Evolutionary conservation across 805 yeast genomes (phyloP), one percentile per base, ranked within the genome.

Genomic region (Yamadazyma laniorum): DNA sequence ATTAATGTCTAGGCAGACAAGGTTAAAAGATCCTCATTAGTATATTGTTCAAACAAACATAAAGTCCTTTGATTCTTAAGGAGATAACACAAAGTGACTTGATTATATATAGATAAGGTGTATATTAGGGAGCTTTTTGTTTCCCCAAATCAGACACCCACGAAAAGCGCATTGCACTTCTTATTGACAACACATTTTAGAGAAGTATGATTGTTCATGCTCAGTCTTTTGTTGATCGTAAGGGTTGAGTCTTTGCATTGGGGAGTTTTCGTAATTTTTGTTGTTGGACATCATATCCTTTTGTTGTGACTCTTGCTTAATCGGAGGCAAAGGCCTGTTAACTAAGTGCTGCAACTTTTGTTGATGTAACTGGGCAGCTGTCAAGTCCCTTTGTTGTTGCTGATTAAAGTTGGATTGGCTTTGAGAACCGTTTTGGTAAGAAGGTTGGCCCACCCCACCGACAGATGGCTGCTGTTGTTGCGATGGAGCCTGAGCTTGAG

Each of bases 301-400:
- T 14, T 36, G 27, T 13, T 32, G 30, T 8, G 34, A 34, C 43
- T 68, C 74, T 51, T 66, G 74, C 48, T 66, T 67, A 43, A 69
- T 69, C 2, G 74, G 74, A 25, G 74, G 74, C 50, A 69, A 64
- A 9, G 74, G 74, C 42, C 74, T 56, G 54, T 69, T 69, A 42
- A 68, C 72, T 58, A 69, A 65, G 48, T 67, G 71, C 49, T 69
- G 74, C 53, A 68, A 65, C 53, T 69, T 68, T 47, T 67, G 74
- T 53, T 68, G 74, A 51, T 68, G 73, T 39, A 68, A 66, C 52
- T 69, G 74, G 23, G 72, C 73, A 5, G 72, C 72, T n/a, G 63
- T 51, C 43, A 63, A 53, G 49, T 65, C 72, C 40, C 63, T 65
- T 34, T 59, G 67, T 29, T 50, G 50, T 31, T 50, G 50, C 34